Evolutionary conservation across 257 asterid genomes (phyloP), one percentile per base, ranked within the genome.

Genomic region (Ilex asprella): DNA sequence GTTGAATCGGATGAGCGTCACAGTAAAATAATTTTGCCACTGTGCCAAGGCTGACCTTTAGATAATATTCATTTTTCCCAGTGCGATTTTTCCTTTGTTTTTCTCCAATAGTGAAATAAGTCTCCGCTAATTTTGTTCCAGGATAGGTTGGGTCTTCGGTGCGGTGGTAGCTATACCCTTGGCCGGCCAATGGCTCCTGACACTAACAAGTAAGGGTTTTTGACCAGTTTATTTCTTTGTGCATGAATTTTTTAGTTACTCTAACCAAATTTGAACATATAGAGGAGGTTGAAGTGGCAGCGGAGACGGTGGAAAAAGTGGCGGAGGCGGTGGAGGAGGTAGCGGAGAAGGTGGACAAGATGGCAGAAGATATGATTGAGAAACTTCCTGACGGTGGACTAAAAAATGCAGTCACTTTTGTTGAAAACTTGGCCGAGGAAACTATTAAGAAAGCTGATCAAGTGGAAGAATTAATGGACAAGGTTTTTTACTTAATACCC

Each of bases 251-350:
- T 12, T 53, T 27, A 53, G 39, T 39, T 30, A 21, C 27, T 21
- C 27, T 21, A 21, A 21, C 27, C 27, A 21, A 49, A 11, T 49
- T 49, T 11, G 14, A 2, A 49, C 14, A 3, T n/a, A 62, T 55
- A 88, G 92, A 73, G 32, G 82, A 82, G 32, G 88, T 84, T 51
- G 95, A 84, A 12, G n/a, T 64, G 0, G 62, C 72, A 57, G 85
- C 83, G 63, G 88, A 82, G 73, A 76, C 76, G 12, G 61, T 82
- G 52, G 95, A 88, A 68, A 76, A 79, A 16, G 75, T 81, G 59
- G 82, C 77, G 30, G 88, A 82, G 7, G 82, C 69, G 2, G 79
- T 88, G 2, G 97, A 81, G 50, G 75, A 74, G 35, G 75, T 76
- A 69, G 93, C 93, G 54, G 84, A 80, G 41, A 76, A 70, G 2